phyloP scores from a whole-genome alignment of 192 early-diverging fungal genomes.

The Linderina pennispora region DNA sequence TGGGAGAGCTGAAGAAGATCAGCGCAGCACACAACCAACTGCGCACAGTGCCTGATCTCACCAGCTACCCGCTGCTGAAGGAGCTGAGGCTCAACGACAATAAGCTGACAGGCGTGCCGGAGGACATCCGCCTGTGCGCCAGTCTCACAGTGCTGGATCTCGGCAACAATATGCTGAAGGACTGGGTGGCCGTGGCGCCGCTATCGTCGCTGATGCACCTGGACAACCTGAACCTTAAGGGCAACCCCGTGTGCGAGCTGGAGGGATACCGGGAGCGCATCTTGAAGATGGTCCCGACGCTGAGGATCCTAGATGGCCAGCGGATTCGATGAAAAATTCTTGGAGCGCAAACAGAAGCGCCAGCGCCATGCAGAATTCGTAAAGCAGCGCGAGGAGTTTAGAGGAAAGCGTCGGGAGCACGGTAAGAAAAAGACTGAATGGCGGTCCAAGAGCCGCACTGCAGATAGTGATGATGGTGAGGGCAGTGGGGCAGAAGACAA shows the following conservation, averaged over 20 bases:
- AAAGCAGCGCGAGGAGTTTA: too few relatives aligned
- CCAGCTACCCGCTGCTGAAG: conserved; percentile 50
- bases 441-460: too few relatives aligned
- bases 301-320: conserved; percentile 15
- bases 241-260: conserved; percentile 15
- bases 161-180: conserved; percentile 59
- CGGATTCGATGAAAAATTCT: conserved; percentile 14
- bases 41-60: conserved; percentile 60
- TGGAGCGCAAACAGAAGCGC: conserved; percentile 6
- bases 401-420: too few relatives aligned
- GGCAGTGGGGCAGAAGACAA: too few relatives aligned
- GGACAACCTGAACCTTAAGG: conserved; percentile 18
- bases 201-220: conserved; percentile 5
- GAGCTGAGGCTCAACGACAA: conserved; percentile 77
- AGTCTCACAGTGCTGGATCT: conserved; percentile 68
- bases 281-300: conserved; percentile 4
- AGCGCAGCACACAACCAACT: conserved; percentile 70
- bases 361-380: too few relatives aligned
- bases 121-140: conserved; percentile 46
- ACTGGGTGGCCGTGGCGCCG: conserved; percentile 44
- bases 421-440: too few relatives aligned
- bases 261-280: conserved; percentile 8
- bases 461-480: too few relatives aligned
- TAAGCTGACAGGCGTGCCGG: conserved; percentile 56
- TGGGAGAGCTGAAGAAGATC: conserved; percentile 67